Percentiles rank a stretch among this genome's conserved stretches.
Conservation (phyloP, 2,329 filamentous ascomycete species). For the Cercospora zeina region DNA sequence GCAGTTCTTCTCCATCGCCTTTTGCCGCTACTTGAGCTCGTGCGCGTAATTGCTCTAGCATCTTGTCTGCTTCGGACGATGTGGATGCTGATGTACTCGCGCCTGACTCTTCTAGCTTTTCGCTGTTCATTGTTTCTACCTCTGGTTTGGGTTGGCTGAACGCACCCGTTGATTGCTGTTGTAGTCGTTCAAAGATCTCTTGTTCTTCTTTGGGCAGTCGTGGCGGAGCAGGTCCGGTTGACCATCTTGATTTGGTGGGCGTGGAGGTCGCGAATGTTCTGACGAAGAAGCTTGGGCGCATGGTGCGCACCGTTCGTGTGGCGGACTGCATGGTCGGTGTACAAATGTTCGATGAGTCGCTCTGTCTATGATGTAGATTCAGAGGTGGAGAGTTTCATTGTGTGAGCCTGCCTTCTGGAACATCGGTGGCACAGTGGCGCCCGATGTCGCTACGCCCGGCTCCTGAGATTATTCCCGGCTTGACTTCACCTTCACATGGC, state of each 20-base stretch:
- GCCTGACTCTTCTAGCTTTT: constrained; percentile 10
- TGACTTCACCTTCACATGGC: not conserved
- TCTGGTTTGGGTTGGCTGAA: constrained; percentile 64
- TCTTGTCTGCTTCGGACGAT: constrained; percentile 32
- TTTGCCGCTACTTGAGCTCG: constrained; percentile 53
- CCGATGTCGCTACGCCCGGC: constrained; percentile 5
- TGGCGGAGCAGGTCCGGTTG: constrained; percentile 68
- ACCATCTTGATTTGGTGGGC: constrained; percentile 45
- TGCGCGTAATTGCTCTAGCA: constrained; percentile 35
- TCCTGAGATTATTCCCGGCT: constrained; percentile 3
- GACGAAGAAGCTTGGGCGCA: constrained; percentile 36
- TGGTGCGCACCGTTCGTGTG: constrained; percentile 25
- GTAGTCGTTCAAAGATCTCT: constrained; percentile 84
- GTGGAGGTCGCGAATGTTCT: constrained; percentile 44
- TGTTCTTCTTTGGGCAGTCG: constrained; percentile 86
- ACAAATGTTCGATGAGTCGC: not conserved
- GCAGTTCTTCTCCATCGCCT: constrained; percentile 64
- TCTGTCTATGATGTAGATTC: not conserved
- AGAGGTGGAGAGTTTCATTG: not conserved
- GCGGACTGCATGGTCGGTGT: constrained; percentile 31
- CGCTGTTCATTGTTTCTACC: constrained; percentile 9
- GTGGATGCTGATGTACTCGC: constrained; percentile 11
- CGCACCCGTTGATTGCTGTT: constrained; percentile 71
- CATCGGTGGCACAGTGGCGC: not conserved
- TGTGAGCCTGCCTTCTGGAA: not conserved